Evolutionary conservation across 1,139 yeast species (phyloP).

Genomic region (Yamadazyma oceani): DNA sequence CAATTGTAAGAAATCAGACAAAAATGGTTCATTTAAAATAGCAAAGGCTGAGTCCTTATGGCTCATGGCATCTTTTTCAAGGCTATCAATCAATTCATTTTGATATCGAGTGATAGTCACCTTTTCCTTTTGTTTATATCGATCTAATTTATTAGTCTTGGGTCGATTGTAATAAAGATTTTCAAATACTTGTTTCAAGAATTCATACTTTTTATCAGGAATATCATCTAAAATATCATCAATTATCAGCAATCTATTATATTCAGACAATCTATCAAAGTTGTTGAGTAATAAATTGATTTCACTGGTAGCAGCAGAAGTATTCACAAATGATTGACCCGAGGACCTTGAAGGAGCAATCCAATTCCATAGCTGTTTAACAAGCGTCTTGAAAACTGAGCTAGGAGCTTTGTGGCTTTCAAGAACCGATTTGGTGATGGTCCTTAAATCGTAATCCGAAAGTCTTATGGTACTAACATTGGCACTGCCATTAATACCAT

Average conservation of each 20-base stretch:
- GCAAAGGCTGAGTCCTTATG: constrained; percentile 16
- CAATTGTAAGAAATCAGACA: constrained; percentile 55
- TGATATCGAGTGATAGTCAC: constrained; percentile 54
- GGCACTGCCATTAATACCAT: too few relatives aligned
- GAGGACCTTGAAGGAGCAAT: constrained; percentile 4
- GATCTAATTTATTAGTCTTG: constrained; percentile 26
- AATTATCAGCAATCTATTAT: constrained; percentile 10
- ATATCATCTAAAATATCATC: constrained; percentile 9
- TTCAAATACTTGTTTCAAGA: constrained; percentile 36
- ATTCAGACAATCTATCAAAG: constrained; percentile 10
- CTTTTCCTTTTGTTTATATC: constrained; percentile 37
- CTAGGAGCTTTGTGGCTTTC: constrained; percentile 1
- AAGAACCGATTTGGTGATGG: background rate
- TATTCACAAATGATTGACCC: constrained; percentile 17
- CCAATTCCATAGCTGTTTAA: constrained; percentile 1
- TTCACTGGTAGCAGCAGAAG: constrained; percentile 16
- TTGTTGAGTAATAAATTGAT: constrained; percentile 15
- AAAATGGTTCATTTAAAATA: constrained; percentile 44
- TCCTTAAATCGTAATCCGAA: background rate
- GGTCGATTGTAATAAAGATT: constrained; percentile 42
- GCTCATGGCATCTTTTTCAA: constrained; percentile 20
- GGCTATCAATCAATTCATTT: constrained; percentile 17
- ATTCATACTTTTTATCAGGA: constrained; percentile 15
- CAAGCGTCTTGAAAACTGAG: background rate
- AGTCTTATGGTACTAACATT: background rate